These are phyloP conservation scores for Salix brachista DNA, from an alignment of 345 rosid species.

Conservation along the genomic window DNA sequence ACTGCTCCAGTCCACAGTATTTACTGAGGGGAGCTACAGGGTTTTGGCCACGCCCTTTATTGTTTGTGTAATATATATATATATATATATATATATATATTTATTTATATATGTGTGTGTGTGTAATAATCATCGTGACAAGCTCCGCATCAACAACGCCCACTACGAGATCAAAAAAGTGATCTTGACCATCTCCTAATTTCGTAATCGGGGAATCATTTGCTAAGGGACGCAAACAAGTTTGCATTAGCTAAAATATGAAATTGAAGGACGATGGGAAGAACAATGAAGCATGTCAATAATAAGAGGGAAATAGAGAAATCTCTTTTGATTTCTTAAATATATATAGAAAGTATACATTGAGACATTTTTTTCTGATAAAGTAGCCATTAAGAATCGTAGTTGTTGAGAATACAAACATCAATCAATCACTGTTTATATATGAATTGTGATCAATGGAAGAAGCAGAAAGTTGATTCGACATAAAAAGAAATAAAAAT, in stretches of 20 bases:
- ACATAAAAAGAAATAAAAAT: neutral
- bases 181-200: neutral
- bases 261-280: neutral
- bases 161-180: neutral
- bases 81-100: no score
- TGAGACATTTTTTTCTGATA: neutral
- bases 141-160: neutral
- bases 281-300: neutral
- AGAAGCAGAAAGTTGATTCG: neutral
- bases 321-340: neutral
- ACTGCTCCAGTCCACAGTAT: no score
- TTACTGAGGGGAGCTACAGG: no score
- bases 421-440: neutral
- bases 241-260: neutral
- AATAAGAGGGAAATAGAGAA: neutral
- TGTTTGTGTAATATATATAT: no score
- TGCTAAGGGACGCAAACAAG: neutral
- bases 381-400: neutral
- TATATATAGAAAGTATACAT: neutral
- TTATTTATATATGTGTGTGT: no score
- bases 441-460: neutral
- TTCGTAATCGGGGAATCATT: neutral
- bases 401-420: neutral
- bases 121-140: neutral
- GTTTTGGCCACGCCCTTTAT: no score